phyloP scores from a whole-genome alignment of 1,284 basidiomycete species.

The Inonotus hispidus region DNA sequence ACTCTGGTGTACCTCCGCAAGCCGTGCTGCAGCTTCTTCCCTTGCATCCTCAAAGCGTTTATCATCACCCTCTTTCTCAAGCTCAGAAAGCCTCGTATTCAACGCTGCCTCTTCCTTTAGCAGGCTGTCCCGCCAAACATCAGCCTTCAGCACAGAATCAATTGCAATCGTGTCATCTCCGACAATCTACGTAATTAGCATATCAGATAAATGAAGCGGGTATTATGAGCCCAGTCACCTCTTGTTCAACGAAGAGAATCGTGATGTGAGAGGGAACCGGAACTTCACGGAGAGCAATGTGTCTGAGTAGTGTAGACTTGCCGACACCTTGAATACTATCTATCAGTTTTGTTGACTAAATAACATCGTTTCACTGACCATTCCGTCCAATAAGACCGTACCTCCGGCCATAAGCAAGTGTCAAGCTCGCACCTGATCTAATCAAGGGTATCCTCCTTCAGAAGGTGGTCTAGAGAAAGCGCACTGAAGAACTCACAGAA shows the following conservation, averaged over 20 bases:
- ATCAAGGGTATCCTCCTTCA: conserved; percentile 10
- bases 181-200: conserved; percentile 49
- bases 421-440: conserved; percentile 80
- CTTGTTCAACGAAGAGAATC: conserved; percentile 98
- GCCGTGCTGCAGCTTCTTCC: conserved; percentile 79
- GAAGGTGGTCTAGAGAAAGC: conserved; percentile 19
- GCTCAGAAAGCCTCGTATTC: conserved; percentile 63
- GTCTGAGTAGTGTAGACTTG: conserved; percentile 95
- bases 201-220: background rate
- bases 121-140: conserved; percentile 92
- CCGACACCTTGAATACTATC: conserved; percentile 65
- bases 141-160: conserved; percentile 93
- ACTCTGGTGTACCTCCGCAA: conserved; percentile 90
- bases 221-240: conserved; percentile 43
- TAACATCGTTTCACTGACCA: conserved; percentile 34
- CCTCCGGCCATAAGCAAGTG: conserved; percentile 83
- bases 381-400: conserved; percentile 86
- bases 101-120: conserved; percentile 76
- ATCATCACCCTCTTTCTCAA: conserved; percentile 74
- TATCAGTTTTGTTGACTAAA: background rate
- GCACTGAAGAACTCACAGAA: conserved; percentile 59
- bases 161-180: conserved; percentile 93
- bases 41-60: conserved; percentile 74
- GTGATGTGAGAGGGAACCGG: conserved; percentile 92
- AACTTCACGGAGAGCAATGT: conserved; percentile 94